Percentiles rank a stretch among this genome's conserved stretches.
Conservation (phyloP, 2,329 filamentous ascomycete species). For the Microdochium paspali region DNA sequence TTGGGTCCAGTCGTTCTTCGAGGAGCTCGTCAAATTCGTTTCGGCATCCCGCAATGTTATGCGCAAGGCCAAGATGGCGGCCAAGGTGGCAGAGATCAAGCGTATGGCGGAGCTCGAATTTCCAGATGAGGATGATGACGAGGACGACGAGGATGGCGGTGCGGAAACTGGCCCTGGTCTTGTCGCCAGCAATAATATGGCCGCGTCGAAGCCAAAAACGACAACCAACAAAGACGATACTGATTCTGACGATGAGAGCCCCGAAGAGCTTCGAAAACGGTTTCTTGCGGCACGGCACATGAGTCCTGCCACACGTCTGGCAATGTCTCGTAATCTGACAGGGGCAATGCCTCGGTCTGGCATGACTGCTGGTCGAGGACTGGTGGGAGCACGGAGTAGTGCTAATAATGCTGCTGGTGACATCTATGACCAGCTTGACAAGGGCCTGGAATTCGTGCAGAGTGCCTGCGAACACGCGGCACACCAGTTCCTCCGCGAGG, state of each 20-base stretch:
- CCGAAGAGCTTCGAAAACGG: neutral
- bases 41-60: constrained; percentile 74
- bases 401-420: constrained; percentile 27
- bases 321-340: constrained; percentile 1
- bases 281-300: neutral
- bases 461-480: constrained; percentile 76
- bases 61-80: constrained; percentile 79
- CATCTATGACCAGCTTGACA: constrained; percentile 67
- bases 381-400: constrained; percentile 15
- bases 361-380: constrained; percentile 3
- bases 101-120: constrained; percentile 50
- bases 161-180: too few species aligned
- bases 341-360: neutral
- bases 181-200: constrained; percentile 13
- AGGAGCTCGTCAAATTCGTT: constrained; percentile 73
- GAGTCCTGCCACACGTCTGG: neutral
- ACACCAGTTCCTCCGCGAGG: constrained; percentile 81
- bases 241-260: constrained; percentile 5
- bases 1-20: constrained; percentile 74
- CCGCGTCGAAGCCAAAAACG: constrained; percentile 10
- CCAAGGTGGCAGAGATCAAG: constrained; percentile 59
- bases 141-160: constrained; percentile 20
- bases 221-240: constrained; percentile 5
- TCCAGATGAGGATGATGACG: constrained; percentile 36
- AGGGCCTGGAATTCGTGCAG: constrained; percentile 70